These are phyloP conservation scores for Colletotrichum australisinense DNA, from an alignment of 2,329 filamentous ascomycete genomes.

Conservation along the genomic window DNA sequence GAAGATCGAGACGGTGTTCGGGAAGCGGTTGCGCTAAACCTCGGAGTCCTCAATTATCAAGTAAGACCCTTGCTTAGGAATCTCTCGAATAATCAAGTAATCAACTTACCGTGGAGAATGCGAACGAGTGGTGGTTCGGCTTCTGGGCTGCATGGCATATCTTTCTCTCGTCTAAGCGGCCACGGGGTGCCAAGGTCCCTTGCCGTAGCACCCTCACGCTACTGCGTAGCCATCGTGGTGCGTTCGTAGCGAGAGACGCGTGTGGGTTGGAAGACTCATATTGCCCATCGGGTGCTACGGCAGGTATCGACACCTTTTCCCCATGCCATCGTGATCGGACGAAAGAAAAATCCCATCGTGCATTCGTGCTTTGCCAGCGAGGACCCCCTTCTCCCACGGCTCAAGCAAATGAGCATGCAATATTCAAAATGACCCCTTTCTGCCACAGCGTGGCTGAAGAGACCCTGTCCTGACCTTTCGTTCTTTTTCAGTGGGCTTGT, in stretches of 20 bases:
- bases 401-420: not conserved
- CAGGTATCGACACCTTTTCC: conserved; percentile 12
- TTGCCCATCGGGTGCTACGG: conserved; percentile 19
- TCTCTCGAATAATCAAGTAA: conserved; percentile 12
- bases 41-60: not conserved
- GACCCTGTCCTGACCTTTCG: not conserved
- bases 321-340: conserved; percentile 23
- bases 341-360: conserved; percentile 17
- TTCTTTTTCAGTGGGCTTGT: not conserved
- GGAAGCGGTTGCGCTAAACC: not conserved
- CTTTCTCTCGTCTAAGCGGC: not conserved
- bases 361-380: not conserved
- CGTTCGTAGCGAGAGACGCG: not conserved
- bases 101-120: not conserved
- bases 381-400: not conserved
- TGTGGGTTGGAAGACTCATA: conserved; percentile 11
- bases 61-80: conserved; percentile 18
- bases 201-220: conserved; percentile 2
- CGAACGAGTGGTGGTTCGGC: not conserved
- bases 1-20: conserved; percentile 14
- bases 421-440: not conserved
- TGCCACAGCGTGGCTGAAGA: not conserved
- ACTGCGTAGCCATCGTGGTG: conserved; percentile 1
- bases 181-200: not conserved
- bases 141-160: not conserved